Conservation (phyloP, 2,329 filamentous ascomycete genomes). For the Colletotrichum lentis region DNA sequence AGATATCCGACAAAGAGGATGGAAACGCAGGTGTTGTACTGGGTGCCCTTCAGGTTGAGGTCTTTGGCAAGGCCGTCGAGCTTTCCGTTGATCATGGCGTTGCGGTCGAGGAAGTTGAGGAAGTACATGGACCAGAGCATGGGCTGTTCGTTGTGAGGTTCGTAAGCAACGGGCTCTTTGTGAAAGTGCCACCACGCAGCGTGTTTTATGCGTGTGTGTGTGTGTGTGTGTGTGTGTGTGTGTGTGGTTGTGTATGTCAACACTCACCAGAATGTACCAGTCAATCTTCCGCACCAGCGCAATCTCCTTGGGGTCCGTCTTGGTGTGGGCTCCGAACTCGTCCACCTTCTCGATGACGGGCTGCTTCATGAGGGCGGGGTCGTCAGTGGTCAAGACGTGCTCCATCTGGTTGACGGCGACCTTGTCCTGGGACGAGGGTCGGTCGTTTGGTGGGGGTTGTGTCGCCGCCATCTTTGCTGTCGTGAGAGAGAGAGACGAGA, state of each 20-base stretch:
- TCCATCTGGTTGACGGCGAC: conserved; percentile 32
- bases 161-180: background rate
- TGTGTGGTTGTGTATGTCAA: no score
- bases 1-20: conserved; percentile 38
- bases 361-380: conserved; percentile 34
- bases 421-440: conserved; percentile 28
- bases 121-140: conserved; percentile 41
- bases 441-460: background rate
- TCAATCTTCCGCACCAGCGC: conserved; percentile 49
- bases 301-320: conserved; percentile 51
- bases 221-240: no score
- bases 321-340: conserved; percentile 51
- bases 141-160: conserved; percentile 12
- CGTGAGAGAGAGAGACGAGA: no score
- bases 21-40: conserved; percentile 45
- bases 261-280: conserved; percentile 45
- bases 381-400: conserved; percentile 24
- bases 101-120: conserved; percentile 44
- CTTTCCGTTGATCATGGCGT: conserved; percentile 45
- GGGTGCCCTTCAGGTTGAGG: conserved; percentile 41
- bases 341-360: conserved; percentile 42
- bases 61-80: conserved; percentile 44
- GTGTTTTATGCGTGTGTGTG: background rate
- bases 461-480: conserved; percentile 6
- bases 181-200: accelerated